Percentiles rank a stretch among this genome's conserved stretches.
Conservation (phyloP, 148 eudicot genomes). For the Vaccinium macrocarpon region DNA sequence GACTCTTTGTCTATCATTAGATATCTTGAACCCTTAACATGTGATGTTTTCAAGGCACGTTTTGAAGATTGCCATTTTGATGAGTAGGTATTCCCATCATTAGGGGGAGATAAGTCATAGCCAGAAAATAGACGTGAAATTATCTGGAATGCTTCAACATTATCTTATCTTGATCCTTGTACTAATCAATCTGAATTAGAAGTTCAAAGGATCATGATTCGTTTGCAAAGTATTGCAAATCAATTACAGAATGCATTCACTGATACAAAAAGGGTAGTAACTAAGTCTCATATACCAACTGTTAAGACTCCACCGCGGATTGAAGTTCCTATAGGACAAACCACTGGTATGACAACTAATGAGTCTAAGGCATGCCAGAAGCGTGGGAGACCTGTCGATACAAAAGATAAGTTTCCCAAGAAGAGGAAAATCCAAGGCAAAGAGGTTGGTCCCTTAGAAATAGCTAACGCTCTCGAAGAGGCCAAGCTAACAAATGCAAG, state of each 20-base stretch:
- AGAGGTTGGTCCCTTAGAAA: neutral
- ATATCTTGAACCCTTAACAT: neutral
- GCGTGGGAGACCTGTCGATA: neutral
- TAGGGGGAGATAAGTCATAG: neutral
- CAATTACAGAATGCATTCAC: neutral
- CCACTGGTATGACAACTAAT: neutral
- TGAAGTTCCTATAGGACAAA: neutral
- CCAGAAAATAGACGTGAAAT: no score
- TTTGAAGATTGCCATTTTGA: slow-evolving; percentile 3
- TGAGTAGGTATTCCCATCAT: neutral
- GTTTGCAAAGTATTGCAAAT: neutral
- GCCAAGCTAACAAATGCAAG: neutral
- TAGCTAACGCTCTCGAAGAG: neutral
- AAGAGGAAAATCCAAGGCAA: neutral
- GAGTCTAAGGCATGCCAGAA: neutral
- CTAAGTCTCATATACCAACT: neutral
- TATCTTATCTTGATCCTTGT: neutral
- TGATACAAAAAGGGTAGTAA: neutral
- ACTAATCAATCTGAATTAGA: slow-evolving; percentile 8
- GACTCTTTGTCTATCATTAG: slow-evolving; percentile 3
- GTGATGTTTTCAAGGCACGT: neutral
- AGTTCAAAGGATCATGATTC: neutral
- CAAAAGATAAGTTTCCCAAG: neutral
- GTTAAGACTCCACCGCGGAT: neutral
- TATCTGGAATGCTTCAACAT: neutral